These are phyloP conservation scores for Chenopodium album DNA, from an alignment of 148 eudicot genomes.

Conservation along the genomic window DNA sequence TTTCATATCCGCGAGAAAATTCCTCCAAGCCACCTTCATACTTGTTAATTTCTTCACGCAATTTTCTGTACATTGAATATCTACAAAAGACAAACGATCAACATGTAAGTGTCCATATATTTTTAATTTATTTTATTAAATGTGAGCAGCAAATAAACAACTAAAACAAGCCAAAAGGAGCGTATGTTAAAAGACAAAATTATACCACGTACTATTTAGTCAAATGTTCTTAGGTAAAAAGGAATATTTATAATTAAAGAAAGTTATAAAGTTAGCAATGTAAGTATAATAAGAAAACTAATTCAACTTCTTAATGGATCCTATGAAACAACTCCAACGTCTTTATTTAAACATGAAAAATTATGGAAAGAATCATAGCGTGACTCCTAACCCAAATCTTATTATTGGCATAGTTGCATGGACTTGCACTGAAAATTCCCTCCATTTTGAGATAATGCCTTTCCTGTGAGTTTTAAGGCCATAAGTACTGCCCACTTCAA, in stretches of 20 bases:
- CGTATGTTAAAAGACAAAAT: not conserved
- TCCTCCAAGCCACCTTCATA: constrained; percentile 86
- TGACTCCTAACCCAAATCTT: not conserved
- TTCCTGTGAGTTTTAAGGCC: not conserved
- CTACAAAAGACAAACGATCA: constrained; percentile 32
- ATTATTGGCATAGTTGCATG: not conserved
- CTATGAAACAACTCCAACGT: not conserved
- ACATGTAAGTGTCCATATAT: not conserved
- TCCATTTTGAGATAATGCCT: not conserved
- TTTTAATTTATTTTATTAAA: no score
- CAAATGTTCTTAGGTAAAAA: not conserved
- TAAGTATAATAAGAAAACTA: not conserved
- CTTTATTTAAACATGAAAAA: not conserved
- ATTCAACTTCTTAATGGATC: not conserved
- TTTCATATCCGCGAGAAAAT: constrained; percentile 94
- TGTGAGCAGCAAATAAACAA: not conserved
- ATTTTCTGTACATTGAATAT: constrained; percentile 58
- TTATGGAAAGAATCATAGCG: not conserved
- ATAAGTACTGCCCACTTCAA: not conserved
- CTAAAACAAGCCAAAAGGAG: not conserved
- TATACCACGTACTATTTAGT: not conserved
- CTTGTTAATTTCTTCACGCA: constrained; percentile 83
- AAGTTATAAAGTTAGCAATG: not conserved
- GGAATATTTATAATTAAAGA: not conserved
- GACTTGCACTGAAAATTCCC: not conserved